Evolutionary conservation across 345 rosid species (phyloP).

Genomic region (Hibiscus syriacus): DNA sequence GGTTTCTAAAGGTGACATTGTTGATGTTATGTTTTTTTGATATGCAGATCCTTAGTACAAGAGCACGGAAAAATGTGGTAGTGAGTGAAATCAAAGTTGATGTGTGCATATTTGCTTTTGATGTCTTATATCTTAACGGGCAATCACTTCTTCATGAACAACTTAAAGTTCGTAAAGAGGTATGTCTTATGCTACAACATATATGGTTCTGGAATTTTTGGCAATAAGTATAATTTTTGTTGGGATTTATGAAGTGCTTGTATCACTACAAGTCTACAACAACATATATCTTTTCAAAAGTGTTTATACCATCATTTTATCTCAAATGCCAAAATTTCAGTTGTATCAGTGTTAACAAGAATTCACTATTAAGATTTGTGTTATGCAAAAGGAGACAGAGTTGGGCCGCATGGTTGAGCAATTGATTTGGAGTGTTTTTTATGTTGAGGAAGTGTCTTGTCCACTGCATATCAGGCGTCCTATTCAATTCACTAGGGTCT

Average conservation of each 20-base stretch:
- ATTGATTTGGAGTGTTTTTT: neutral
- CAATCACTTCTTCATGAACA: slow-evolving; percentile 72
- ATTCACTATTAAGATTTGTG: neutral
- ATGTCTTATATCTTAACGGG: slow-evolving; percentile 72
- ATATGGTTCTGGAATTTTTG: neutral
- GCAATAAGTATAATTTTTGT: neutral
- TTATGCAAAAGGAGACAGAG: neutral
- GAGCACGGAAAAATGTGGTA: slow-evolving; percentile 83
- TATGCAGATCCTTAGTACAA: slow-evolving; percentile 65
- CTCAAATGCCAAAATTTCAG: neutral
- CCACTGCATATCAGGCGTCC: neutral
- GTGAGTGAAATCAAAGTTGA: slow-evolving; percentile 79
- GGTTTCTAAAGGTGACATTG: slow-evolving; percentile 14
- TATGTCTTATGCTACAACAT: slow-evolving; percentile 18
- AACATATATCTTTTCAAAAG: neutral
- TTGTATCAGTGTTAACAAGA: neutral
- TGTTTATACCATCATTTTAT: neutral
- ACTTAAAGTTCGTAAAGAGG: slow-evolving; percentile 76
- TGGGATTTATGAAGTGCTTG: neutral
- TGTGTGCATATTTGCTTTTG: slow-evolving; percentile 91
- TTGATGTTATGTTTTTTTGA: neutral
- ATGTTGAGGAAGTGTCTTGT: neutral
- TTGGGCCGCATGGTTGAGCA: neutral
- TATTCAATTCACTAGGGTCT: neutral
- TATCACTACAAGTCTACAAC: neutral